These are phyloP conservation scores for Neurospora terricola DNA, from an alignment of 495 filamentous ascomycete species.

Conservation along the genomic window DNA sequence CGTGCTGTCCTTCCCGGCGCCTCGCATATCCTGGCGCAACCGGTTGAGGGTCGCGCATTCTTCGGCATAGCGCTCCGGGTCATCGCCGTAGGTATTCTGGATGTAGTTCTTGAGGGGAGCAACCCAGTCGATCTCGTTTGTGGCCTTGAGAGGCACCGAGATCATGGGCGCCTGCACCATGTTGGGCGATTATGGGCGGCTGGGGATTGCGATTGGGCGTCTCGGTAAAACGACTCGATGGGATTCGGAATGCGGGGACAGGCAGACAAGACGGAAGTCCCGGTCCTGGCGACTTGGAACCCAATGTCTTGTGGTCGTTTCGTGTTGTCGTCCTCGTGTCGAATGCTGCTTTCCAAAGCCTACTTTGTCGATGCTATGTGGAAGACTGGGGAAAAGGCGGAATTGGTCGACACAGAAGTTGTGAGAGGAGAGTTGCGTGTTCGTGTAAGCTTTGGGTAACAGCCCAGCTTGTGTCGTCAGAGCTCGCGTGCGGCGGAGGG, in stretches of 20 bases:
- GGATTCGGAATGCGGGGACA: not conserved
- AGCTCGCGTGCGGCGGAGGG: not conserved
- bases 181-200: constrained; percentile 12
- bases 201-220: not conserved
- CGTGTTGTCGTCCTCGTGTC: not conserved
- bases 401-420: not conserved
- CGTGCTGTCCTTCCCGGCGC: constrained; percentile 93
- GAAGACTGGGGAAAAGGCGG: not conserved
- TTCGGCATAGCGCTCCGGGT: constrained; percentile 86
- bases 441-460: not conserved
- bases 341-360: not conserved
- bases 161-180: constrained; percentile 87
- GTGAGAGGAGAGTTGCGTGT: not conserved
- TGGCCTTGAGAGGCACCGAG: constrained; percentile 88
- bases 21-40: constrained; percentile 97
- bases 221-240: not conserved
- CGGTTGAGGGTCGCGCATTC: constrained; percentile 94
- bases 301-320: not conserved
- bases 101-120: constrained; percentile 90
- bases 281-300: not conserved
- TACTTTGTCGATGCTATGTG: not conserved
- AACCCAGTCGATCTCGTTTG: constrained; percentile 98
- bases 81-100: constrained; percentile 84
- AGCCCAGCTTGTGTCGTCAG: not conserved
- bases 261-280: not conserved